phyloP scores from a whole-genome alignment of 2,329 filamentous ascomycete genomes.

The Trichoderma atrobrunneum region DNA sequence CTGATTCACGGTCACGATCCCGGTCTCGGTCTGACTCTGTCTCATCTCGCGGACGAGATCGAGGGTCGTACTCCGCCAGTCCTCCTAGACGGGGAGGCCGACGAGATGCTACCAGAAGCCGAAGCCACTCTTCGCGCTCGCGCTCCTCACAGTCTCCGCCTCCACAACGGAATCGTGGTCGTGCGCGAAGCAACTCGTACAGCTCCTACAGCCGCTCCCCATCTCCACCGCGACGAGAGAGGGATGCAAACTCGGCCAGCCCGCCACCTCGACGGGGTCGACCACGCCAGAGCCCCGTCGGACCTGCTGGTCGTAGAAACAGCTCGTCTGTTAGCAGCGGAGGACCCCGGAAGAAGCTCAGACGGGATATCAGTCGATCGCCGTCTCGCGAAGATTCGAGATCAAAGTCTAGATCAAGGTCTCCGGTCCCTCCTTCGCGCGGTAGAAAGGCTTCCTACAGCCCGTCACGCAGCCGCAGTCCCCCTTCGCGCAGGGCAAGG shows the following conservation, averaged over 20 bases:
- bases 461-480: slow-evolving; percentile 24
- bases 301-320: slow-evolving; percentile 28
- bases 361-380: slow-evolving; percentile 28
- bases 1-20: slow-evolving; percentile 43
- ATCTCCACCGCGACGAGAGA: slow-evolving; percentile 25
- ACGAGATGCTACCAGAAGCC: slow-evolving; percentile 24
- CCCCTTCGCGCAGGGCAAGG: slow-evolving; percentile 18
- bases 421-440: slow-evolving; percentile 25
- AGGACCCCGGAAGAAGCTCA: slow-evolving; percentile 26
- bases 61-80: slow-evolving; percentile 31
- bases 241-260: slow-evolving; percentile 22
- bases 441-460: slow-evolving; percentile 27
- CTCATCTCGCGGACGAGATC: slow-evolving; percentile 20
- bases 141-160: slow-evolving; percentile 30
- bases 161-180: slow-evolving; percentile 27
- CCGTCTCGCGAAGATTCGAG: slow-evolving; percentile 33
- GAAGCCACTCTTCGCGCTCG: slow-evolving; percentile 26
- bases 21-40: slow-evolving; percentile 38
- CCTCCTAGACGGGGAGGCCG: slow-evolving; percentile 29
- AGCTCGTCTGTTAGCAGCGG: slow-evolving; percentile 35
- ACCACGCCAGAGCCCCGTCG: slow-evolving; percentile 20
- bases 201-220: slow-evolving; percentile 34
- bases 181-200: slow-evolving; percentile 31
- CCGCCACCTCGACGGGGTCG: slow-evolving; percentile 27
- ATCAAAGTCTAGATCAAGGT: slow-evolving; percentile 28